phyloP scores from a whole-genome alignment of 225 moss, liverwort and hornwort species.

The Climacium dendroides region DNA sequence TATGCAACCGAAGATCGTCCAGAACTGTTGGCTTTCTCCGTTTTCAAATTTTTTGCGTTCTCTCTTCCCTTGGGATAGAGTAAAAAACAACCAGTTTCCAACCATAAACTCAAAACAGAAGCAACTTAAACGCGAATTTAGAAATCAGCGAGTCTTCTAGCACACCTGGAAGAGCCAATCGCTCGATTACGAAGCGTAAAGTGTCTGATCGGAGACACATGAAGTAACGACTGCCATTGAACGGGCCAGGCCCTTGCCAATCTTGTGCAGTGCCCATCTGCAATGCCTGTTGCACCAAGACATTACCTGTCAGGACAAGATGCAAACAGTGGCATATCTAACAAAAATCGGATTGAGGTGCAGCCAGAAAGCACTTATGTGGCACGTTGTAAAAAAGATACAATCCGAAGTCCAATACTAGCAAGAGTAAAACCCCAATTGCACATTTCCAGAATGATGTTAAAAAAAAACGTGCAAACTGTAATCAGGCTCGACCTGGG shows the following conservation, averaged over 20 bases:
- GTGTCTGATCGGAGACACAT: conserved; percentile 89
- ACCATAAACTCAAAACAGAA: neutral
- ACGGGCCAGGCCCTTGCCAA: conserved; percentile 60
- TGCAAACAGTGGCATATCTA: neutral
- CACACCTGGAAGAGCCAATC: conserved; percentile 75
- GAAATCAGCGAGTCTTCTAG: neutral
- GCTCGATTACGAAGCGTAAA: conserved; percentile 74
- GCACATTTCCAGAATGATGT: neutral
- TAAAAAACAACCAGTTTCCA: neutral
- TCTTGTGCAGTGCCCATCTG: conserved; percentile 83
- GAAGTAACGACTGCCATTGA: conserved; percentile 50
- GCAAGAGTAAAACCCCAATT: neutral
- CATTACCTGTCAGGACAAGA: neutral
- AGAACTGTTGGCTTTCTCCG: neutral
- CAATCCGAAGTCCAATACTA: neutral
- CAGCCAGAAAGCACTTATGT: neutral
- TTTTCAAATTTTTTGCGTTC: neutral
- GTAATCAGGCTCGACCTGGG: conserved; percentile 39
- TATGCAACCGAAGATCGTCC: neutral
- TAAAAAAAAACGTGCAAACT: neutral
- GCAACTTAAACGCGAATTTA: neutral
- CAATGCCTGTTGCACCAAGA: conserved; percentile 52
- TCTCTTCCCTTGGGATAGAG: neutral
- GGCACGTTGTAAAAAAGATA: neutral
- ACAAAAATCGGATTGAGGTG: neutral